Base-by-base conservation (phyloP, 768 basidiomycete species). In the Astraeus odoratus region DNA sequence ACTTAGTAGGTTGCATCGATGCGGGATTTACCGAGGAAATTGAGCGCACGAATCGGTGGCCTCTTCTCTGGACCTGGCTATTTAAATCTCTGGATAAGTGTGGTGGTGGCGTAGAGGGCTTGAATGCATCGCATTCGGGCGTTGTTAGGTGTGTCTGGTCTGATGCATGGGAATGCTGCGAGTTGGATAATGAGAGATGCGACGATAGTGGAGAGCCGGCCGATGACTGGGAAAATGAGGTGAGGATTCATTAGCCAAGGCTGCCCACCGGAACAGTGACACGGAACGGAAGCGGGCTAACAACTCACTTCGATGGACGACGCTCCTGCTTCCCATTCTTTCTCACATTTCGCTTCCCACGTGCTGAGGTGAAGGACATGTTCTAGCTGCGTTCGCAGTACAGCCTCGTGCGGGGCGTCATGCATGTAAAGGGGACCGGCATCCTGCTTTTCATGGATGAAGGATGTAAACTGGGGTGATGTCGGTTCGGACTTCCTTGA, bases 311-410 rank as follows among this genome's bases (percentile, higher is more conserved):
- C 57, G 16, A 51, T 16, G 1, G 50, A 25, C 24, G 52, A 52
- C 5, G 24, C 39, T 26, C 57, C 61, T 37, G 41, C 26, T 38
- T 42, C 42, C 42, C 46, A 33, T 24, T 40, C 45, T 44, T 27
- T 50, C 43, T 43, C 26, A 44, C 55, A 39, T 13, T 38, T 20
- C 18, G 41, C 42, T 25, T 41, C 40, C 23, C 40, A 35, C 53
- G 56, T 57, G 49, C 60, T 58, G 12, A 51, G 55, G 46, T 62
- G 58, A n/a, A 81, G 56, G 37, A 78, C 77, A 1, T 72, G 60
- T 61, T 81, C 80, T 15, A 80, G 61, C 9, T 75, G 67, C 39
- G 67, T 72, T 7, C 74, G 69, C 20, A 80, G 66, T 19, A 75
- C 79, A 35, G 74, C 74, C 53, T 74, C 76, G 43, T 76, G 78